Base-by-base conservation (phyloP, 139 green algal species). In the Chlorella sp. region DNA sequence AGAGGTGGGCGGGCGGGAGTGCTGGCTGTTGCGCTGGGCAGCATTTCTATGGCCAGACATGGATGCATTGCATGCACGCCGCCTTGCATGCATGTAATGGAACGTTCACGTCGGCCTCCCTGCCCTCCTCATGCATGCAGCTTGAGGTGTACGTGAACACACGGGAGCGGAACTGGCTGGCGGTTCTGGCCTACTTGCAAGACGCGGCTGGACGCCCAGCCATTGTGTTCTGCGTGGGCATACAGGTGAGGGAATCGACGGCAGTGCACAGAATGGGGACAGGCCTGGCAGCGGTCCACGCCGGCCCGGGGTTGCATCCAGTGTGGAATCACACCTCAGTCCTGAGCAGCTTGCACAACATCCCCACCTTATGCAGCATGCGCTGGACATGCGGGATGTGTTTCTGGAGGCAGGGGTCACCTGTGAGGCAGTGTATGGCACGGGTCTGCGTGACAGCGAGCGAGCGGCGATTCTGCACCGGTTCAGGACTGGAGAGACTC, bases 191-290 rank as follows among this genome's bases (percentile, higher is more conserved):
- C 11, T 88, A 74, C 63, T 7, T 60, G 30, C 17, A 79, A 9
- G 2, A 30, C 16, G 69, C 81, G 23, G 1, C 65, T n/a, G 71
- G 60, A 44, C 79, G 78, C 23, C 73, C 71, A 16, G 62, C 79
- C 0, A 68, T 88, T 26, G 85, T 57, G 18, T 88, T 88, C 79
- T 83, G 78, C 41, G 78, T 86, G 11, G 85, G 80, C 32, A 72
- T 82, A 28, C 28, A 64, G 72, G 72, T 79, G 72, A 4, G 44
- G 28, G 17, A n/a, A n/a, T n/a, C n/a, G n/a, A n/a, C n/a, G n/a
- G n/a, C n/a, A n/a, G n/a, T n/a, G n/a, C n/a, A n/a, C n/a, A n/a
- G n/a, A n/a, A n/a, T n/a, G n/a, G n/a, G n/a, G n/a, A n/a, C n/a
- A n/a, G n/a, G n/a, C n/a, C n/a, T n/a, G n/a, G n/a, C 21, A 47